Base-by-base conservation (phyloP, 2,329 filamentous ascomycete species). In the Coniochaeta hoffmannii region DNA sequence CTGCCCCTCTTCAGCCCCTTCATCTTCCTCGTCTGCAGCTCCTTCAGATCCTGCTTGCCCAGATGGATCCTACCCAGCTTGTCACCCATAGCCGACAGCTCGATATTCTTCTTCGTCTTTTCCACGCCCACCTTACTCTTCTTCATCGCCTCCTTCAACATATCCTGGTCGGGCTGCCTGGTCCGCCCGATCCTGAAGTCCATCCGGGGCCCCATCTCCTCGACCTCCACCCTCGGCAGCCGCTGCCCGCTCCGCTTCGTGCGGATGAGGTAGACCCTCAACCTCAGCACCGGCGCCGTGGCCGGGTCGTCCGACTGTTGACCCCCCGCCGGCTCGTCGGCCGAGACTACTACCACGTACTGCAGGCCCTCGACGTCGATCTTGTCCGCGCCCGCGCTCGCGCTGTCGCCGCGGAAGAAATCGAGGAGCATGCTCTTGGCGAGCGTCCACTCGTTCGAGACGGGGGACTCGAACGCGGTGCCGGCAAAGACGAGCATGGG, bases 21-120 rank as follows among this genome's bases (percentile, higher is more conserved):
- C 92, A 99, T 97, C 84, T 99, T 99, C 68, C 94, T 86, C 54
- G 92, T 95, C 78, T 99, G 94, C 72, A 99, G 73, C 64, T 88
- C 82, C 67, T 78, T 80, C 57, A 99, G 80, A 74, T 99, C 91
- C 74, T 97, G 91, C 76, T 87, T 90, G 66, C 89, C 90, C 58
- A 96, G 73, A 71, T 99, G 94, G 60, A 99, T 88, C 63, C 91
- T 86, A 60, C 93, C 94, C 61, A 97, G 80, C 86, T 97, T 97
- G 74, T 99, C 94, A 69, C 94, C 94, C 75, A 99, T 90, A 44
- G 86, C 73, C 70, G 97, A 92, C 56, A 89, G 95, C 55, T 85
- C 83, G 64, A 99, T 87, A 72, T 99, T 99, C 87, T 99, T 99
- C 87, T 96, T 97, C 59, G 87, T 87, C 73, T 80, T 78, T 75